A percentile compares a stretch with the other conserved stretches of the same genome.
phyloP scores from a whole-genome alignment of 495 filamentous ascomycete species.

The Penicillium psychrofluorescens region DNA sequence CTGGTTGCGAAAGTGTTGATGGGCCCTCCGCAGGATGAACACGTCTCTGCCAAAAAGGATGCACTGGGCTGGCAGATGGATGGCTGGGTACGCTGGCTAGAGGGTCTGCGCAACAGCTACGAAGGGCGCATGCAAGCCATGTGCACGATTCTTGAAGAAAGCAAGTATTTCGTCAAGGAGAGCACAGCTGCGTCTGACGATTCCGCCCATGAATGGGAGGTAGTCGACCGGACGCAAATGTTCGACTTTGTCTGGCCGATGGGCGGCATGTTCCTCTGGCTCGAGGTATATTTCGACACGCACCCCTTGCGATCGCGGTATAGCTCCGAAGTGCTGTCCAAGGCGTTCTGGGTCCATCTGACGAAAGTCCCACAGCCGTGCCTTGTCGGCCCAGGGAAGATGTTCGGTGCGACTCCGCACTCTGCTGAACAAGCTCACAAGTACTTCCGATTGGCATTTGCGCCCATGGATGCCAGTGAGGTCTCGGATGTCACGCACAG shows the following conservation, averaged over 20 bases:
- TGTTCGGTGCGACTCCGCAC: constrained; percentile 60
- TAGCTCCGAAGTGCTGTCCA: constrained; percentile 35
- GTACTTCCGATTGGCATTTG: constrained; percentile 78
- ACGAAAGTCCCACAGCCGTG: constrained; percentile 61
- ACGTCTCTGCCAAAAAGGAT: constrained; percentile 15
- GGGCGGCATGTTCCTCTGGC: constrained; percentile 94
- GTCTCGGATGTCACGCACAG: constrained; percentile 50
- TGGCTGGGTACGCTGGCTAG: constrained; percentile 87
- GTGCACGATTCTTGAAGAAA: constrained; percentile 60
- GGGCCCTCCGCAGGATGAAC: constrained; percentile 44
- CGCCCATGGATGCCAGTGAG: constrained; percentile 65
- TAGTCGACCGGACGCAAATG: constrained; percentile 62
- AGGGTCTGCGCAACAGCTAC: constrained; percentile 72
- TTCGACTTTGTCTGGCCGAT: constrained; percentile 70
- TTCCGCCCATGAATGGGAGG: constrained; percentile 51
- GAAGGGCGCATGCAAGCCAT: constrained; percentile 74
- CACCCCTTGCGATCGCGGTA: constrained; percentile 60
- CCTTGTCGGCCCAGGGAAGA: constrained; percentile 56
- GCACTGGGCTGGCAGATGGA: constrained; percentile 66
- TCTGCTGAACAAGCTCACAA: constrained; percentile 47
- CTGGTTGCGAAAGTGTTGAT: constrained; percentile 73
- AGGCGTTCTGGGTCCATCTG: constrained; percentile 65
- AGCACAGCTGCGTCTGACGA: constrained; percentile 24
- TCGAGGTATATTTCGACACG: constrained; percentile 55
- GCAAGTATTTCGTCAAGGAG: constrained; percentile 48